Conservation (phyloP, 768 basidiomycete genomes). For the Clitopilus passeckerianus region DNA sequence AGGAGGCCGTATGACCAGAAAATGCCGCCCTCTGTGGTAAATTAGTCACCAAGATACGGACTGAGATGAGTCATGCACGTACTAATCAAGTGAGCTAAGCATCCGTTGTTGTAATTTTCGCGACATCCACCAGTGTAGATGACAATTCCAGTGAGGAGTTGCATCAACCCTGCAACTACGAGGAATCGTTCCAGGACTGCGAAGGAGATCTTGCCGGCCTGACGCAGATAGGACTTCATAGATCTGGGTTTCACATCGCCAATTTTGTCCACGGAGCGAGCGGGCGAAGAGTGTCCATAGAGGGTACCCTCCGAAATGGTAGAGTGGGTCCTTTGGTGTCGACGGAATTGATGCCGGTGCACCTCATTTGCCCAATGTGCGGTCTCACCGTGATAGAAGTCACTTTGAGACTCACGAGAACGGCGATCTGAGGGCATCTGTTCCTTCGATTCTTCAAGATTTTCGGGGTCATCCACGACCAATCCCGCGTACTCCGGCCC, state of each 20-base stretch:
- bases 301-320: conserved; percentile 49
- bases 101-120: conserved; percentile 71
- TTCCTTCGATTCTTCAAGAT: conserved; percentile 43
- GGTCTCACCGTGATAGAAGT: conserved; percentile 31
- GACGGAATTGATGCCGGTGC: conserved; percentile 27
- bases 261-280: conserved; percentile 55
- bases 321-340: conserved; percentile 38
- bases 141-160: conserved; percentile 65
- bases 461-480: conserved; percentile 48
- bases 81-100: conserved; percentile 92
- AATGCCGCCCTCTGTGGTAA: conserved; percentile 70
- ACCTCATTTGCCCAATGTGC: conserved; percentile 53
- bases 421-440: conserved; percentile 17
- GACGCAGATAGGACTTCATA: conserved; percentile 19
- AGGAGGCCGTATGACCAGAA: conserved; percentile 91
- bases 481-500: conserved; percentile 58
- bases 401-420: conserved; percentile 19
- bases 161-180: conserved; percentile 66
- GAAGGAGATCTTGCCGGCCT: conserved; percentile 44
- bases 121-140: conserved; percentile 87
- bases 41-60: conserved; percentile 4
- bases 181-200: conserved; percentile 56
- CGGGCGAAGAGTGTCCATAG: conserved; percentile 41
- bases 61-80: conserved; percentile 21
- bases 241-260: conserved; percentile 30